phyloP scores from a whole-genome alignment of 495 filamentous ascomycete species.

The Aspergillus mulundensis region DNA sequence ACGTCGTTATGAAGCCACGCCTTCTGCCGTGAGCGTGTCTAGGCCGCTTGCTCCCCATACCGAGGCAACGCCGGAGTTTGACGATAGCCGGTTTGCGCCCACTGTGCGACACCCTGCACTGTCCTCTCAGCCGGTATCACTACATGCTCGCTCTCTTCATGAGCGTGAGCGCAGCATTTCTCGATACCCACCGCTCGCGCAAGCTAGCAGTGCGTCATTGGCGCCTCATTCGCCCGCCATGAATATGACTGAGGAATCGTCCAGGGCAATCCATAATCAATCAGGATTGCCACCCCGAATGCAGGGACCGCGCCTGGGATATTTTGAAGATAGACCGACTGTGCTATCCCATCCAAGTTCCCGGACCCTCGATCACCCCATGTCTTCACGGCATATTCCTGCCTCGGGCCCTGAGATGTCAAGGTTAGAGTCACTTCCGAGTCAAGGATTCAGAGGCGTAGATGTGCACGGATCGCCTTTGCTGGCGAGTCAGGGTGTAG shows the following conservation, averaged over 20 bases:
- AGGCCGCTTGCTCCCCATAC: conserved; percentile 58
- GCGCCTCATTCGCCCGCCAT: conserved; percentile 17
- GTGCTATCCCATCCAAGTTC: conserved; percentile 26
- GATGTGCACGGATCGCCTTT: conserved; percentile 26
- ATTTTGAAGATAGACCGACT: conserved; percentile 40
- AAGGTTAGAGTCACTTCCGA: conserved; percentile 35
- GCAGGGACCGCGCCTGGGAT: conserved; percentile 40
- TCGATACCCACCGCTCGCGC: conserved; percentile 42
- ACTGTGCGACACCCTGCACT: conserved; percentile 39
- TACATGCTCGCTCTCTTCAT: conserved; percentile 28
- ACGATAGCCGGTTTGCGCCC: conserved; percentile 47
- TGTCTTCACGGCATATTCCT: conserved; percentile 31
- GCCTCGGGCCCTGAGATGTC: conserved; percentile 29
- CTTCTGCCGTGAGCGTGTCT: conserved; percentile 53
- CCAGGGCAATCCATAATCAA: conserved; percentile 30
- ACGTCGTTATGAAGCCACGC: conserved; percentile 52
- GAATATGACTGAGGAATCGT: conserved; percentile 30
- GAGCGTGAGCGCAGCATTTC: conserved; percentile 37
- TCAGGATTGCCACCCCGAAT: conserved; percentile 24
- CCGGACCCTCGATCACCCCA: conserved; percentile 29
- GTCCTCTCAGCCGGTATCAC: conserved; percentile 30
- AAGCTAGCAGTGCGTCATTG: conserved; percentile 37
- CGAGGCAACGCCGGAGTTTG: conserved; percentile 46
- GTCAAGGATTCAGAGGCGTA: conserved; percentile 23
- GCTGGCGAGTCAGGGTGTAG: conserved; percentile 9